Percentiles rank a stretch among this genome's conserved stretches.
Evolutionary conservation across 1,139 yeast species (phyloP).

Genomic region (Geotrichum citri-aurantii): DNA sequence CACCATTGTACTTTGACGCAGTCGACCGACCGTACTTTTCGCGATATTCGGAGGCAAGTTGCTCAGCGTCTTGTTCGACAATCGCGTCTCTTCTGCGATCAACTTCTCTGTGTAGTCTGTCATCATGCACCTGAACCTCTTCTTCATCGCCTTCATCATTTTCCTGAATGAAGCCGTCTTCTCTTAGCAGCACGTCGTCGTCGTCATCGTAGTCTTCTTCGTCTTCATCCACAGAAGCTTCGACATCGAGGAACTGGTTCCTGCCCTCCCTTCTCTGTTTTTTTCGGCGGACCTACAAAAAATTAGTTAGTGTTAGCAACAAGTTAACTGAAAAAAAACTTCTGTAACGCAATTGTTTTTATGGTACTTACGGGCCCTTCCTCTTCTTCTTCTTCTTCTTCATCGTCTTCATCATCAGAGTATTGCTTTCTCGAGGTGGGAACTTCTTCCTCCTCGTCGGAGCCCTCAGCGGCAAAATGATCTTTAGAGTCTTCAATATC

Average conservation of each 20-base stretch:
- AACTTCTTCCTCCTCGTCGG: slow-evolving; percentile 1
- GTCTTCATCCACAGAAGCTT: slow-evolving; percentile 98
- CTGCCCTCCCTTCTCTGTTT: slow-evolving; percentile 61
- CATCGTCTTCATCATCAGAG: slow-evolving; percentile 27
- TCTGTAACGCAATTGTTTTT: slow-evolving; percentile 16
- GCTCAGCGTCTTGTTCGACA: slow-evolving; percentile 93
- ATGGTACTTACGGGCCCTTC: slow-evolving; percentile 26
- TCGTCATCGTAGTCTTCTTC: slow-evolving; percentile 95
- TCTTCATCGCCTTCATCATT: slow-evolving; percentile 54
- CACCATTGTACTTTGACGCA: slow-evolving; percentile 79
- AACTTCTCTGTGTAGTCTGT: slow-evolving; percentile 81
- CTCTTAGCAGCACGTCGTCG: slow-evolving; percentile 80
- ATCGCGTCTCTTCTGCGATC: slow-evolving; percentile 86
- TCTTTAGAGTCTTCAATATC: slow-evolving; percentile 10
- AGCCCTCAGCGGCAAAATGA: slow-evolving; percentile 11
- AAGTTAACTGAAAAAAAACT: slow-evolving; percentile 25
- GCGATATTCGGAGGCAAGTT: slow-evolving; percentile 84
- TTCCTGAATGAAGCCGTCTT: slow-evolving; percentile 45
- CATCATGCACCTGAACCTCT: slow-evolving; percentile 46
- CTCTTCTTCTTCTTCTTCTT: slow-evolving; percentile 29
- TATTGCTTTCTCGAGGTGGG: slow-evolving; percentile 20
- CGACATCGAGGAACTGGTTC: slow-evolving; percentile 94
- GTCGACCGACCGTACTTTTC: slow-evolving; percentile 89
- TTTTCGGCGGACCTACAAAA: slow-evolving; percentile 61
- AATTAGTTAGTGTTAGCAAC: slow-evolving; percentile 24